A percentile compares a stretch with the other conserved stretches of the same genome.
Conservation (phyloP, 345 rosid species). For the Salix purpurea region DNA sequence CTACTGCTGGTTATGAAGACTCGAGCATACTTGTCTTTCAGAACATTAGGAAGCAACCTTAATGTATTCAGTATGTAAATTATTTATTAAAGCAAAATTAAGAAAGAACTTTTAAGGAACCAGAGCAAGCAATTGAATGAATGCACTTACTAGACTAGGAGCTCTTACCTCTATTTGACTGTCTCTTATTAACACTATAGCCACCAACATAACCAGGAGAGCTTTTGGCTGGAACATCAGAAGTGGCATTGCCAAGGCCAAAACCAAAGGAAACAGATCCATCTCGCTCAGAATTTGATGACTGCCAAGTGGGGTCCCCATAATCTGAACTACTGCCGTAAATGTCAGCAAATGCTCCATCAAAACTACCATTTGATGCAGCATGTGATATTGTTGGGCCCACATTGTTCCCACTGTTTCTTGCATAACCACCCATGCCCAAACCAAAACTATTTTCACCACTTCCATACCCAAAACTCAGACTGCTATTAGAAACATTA, state of each 20-base stretch:
- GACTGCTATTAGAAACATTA: conserved; percentile 36
- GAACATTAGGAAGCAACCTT: neutral
- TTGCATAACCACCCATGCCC: conserved; percentile 48
- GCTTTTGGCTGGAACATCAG: conserved; percentile 49
- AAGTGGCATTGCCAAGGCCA: conserved; percentile 41
- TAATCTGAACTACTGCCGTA: conserved; percentile 49
- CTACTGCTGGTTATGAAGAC: neutral
- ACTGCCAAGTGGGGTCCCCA: conserved; percentile 57
- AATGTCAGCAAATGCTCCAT: conserved; percentile 44
- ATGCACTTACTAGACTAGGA: neutral
- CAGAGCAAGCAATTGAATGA: conserved; percentile 6
- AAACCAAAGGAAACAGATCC: conserved; percentile 50
- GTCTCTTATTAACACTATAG: conserved; percentile 65
- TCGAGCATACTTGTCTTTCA: neutral
- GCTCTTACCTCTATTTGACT: conserved; percentile 61
- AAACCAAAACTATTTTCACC: conserved; percentile 47
- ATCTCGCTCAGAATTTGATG: conserved; percentile 47
- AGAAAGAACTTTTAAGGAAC: neutral
- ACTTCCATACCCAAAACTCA: conserved; percentile 51
- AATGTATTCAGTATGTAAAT: neutral
- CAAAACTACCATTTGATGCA: conserved; percentile 45
- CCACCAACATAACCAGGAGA: conserved; percentile 69
- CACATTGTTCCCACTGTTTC: conserved; percentile 43
- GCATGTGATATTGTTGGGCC: conserved; percentile 42
- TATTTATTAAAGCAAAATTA: neutral